Conservation (phyloP, 257 asterid genomes). For the Solanum sitiens region DNA sequence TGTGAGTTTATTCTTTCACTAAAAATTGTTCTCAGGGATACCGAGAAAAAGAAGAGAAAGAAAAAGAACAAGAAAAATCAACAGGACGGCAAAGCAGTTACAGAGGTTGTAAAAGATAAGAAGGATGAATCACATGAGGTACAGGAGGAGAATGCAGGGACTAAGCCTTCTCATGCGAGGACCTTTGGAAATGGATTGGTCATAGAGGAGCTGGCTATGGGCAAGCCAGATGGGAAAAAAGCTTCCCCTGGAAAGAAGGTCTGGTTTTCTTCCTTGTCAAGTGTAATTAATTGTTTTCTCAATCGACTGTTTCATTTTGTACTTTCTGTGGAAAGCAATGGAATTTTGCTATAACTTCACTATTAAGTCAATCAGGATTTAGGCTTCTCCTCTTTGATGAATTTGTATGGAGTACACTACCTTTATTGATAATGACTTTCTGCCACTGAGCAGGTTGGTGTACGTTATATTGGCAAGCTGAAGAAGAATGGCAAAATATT, state of each 20-base stretch:
- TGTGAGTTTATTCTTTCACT: neutral
- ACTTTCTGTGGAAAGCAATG: neutral
- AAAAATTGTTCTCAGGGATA: slow-evolving; percentile 12
- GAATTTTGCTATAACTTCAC: neutral
- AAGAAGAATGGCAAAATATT: slow-evolving; percentile 61
- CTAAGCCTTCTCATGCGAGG: slow-evolving; percentile 54
- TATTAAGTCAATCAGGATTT: neutral
- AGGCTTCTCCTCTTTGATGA: neutral
- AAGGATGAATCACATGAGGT: slow-evolving; percentile 22
- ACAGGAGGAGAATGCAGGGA: slow-evolving; percentile 35
- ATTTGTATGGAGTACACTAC: neutral
- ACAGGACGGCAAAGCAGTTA: slow-evolving; percentile 25
- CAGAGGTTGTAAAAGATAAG: slow-evolving; percentile 19
- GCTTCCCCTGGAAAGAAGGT: slow-evolving; percentile 88
- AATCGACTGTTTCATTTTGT: neutral
- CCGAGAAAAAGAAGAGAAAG: slow-evolving; percentile 51
- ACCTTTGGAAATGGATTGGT: slow-evolving; percentile 74
- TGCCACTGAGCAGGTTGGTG: slow-evolving; percentile 46
- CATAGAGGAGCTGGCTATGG: slow-evolving; percentile 81
- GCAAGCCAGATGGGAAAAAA: slow-evolving; percentile 81
- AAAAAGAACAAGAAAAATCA: slow-evolving; percentile 46
- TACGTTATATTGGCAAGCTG: slow-evolving; percentile 74
- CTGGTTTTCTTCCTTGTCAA: neutral
- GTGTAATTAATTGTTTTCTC: neutral
- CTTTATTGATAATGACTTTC: neutral